phyloP scores from a whole-genome alignment of 768 basidiomycete species.

The Suillus bovinus region DNA sequence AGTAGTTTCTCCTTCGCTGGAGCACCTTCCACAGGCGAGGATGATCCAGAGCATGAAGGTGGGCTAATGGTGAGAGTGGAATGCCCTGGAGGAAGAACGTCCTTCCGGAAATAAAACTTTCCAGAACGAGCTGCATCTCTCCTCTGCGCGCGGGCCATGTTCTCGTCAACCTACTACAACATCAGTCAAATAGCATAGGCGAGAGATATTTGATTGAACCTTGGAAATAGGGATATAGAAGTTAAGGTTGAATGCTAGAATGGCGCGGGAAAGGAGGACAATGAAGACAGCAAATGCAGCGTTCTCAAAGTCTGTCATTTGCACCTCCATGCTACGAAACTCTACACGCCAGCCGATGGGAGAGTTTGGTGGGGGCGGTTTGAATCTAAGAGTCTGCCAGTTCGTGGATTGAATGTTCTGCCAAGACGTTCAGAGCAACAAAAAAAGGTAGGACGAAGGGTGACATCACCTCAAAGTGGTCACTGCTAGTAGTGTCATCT shows the following conservation, averaged over 20 bases:
- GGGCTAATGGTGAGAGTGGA: slow-evolving; percentile 39
- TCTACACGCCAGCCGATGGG: slow-evolving; percentile 97
- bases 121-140: slow-evolving; percentile 73
- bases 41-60: slow-evolving; percentile 44
- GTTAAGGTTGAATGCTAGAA: slow-evolving; percentile 88
- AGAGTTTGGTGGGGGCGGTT: slow-evolving; percentile 93
- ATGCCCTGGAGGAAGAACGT: slow-evolving; percentile 64
- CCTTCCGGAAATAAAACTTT: slow-evolving; percentile 89
- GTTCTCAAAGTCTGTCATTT: slow-evolving; percentile 98
- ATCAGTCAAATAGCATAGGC: slow-evolving; percentile 3
- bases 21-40: slow-evolving; percentile 36
- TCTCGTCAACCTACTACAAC: slow-evolving; percentile 82
- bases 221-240: slow-evolving; percentile 98
- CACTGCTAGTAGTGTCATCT: slow-evolving; percentile 83
- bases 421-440: neutral
- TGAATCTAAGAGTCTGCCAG: slow-evolving; percentile 99
- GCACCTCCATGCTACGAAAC: slow-evolving; percentile 98
- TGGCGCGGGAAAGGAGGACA: slow-evolving; percentile 91
- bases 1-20: slow-evolving; percentile 62
- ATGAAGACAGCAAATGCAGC: slow-evolving; percentile 95
- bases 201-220: slow-evolving; percentile 39
- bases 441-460: slow-evolving; percentile 1
- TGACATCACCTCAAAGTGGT: slow-evolving; percentile 88
- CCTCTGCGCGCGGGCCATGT: slow-evolving; percentile 89
- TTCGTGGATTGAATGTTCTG: slow-evolving; percentile 99